Conservation (phyloP, 2,329 filamentous ascomycete genomes). For the Sporothrix brasiliensis region DNA sequence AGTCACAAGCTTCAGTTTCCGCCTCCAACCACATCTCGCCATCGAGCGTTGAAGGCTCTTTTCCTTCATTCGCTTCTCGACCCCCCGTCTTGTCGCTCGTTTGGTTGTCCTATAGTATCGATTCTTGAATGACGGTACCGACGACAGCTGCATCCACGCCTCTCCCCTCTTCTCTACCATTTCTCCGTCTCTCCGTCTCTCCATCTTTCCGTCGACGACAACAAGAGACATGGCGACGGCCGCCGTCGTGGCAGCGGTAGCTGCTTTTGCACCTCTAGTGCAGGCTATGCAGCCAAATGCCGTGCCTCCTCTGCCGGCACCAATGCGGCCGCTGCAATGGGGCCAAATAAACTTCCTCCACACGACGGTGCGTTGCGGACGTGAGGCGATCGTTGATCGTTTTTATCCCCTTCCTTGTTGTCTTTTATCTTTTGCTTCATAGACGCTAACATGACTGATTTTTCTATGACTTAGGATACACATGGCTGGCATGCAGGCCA, state of each 20-base stretch:
- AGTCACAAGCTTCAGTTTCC: neutral
- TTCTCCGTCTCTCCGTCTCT: neutral
- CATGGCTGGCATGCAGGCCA: slow-evolving; percentile 97
- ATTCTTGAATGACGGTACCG: neutral
- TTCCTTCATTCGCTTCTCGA: neutral
- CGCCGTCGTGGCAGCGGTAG: slow-evolving; percentile 26
- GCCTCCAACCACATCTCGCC: neutral
- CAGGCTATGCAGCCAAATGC: slow-evolving; percentile 74
- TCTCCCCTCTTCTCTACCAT: neutral
- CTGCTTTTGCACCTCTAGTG: slow-evolving; percentile 40
- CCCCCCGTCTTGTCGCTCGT: neutral
- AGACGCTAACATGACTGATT: neutral
- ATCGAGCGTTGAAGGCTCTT: neutral
- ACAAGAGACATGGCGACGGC: slow-evolving; percentile 20
- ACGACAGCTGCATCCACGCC: neutral
- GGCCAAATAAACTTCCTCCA: slow-evolving; percentile 97
- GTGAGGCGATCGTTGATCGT: neutral
- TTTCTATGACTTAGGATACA: slow-evolving; percentile 58
- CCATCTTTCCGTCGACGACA: neutral
- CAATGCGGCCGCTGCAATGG: slow-evolving; percentile 83
- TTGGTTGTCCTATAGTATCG: neutral
- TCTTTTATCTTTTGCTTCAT: no score
- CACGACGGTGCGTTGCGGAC: slow-evolving; percentile 62
- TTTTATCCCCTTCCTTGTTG: neutral
- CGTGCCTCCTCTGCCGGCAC: slow-evolving; percentile 74